Conservation (phyloP, 805 yeast species). For the Candida nitratophila region DNA sequence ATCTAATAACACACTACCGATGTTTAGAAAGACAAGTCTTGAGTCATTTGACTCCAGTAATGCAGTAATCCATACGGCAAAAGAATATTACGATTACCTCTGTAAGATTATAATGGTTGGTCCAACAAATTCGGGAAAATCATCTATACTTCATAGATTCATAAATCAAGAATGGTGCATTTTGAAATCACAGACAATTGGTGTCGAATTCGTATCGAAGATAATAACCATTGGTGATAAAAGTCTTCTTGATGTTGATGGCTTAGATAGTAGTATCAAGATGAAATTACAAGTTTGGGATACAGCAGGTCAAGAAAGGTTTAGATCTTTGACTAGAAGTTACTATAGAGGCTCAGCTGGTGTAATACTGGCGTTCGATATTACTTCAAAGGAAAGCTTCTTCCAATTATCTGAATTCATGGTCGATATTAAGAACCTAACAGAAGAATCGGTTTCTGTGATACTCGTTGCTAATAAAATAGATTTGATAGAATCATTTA, state of each 20-base stretch:
- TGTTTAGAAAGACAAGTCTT: conserved; percentile 3
- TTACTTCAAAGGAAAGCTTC: conserved; percentile 19
- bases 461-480: conserved; percentile 29
- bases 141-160: conserved; percentile 33
- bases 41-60: conserved; percentile 14
- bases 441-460: conserved; percentile 20
- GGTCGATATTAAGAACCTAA: conserved; percentile 23
- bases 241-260: too few species aligned
- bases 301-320: conserved; percentile 32
- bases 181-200: conserved; percentile 30
- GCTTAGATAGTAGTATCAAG: too few species aligned
- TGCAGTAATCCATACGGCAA: conserved; percentile 8
- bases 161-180: conserved; percentile 21
- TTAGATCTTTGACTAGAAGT: conserved; percentile 29
- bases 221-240: conserved; percentile 16
- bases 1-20: too few species aligned
- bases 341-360: conserved; percentile 33
- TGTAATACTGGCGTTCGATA: conserved; percentile 28
- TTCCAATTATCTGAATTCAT: conserved; percentile 23
- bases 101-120: conserved; percentile 37
- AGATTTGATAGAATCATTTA: conserved; percentile 13
- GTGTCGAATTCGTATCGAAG: conserved; percentile 32
- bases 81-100: conserved; percentile 26
- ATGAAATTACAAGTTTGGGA: conserved; percentile 30
- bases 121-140: conserved; percentile 36